These are phyloP conservation scores for Botrytis hyacinthi DNA, from an alignment of 2,329 filamentous ascomycete species.

Conservation along the genomic window DNA sequence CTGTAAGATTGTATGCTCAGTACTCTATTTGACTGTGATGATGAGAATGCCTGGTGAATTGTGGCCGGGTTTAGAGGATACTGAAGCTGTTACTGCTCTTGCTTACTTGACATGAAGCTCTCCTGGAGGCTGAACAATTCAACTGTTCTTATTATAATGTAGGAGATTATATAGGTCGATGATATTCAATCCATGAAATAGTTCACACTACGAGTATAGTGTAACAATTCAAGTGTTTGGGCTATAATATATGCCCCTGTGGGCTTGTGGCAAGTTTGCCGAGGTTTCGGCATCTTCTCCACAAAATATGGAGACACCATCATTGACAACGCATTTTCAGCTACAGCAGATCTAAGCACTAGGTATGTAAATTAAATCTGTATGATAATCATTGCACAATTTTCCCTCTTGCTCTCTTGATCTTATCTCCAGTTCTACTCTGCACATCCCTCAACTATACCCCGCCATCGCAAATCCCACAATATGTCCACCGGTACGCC, in stretches of 20 bases:
- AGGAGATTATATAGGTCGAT: too few relatives aligned
- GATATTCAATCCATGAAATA: neutral
- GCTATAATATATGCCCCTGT: neutral
- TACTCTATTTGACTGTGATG: neutral
- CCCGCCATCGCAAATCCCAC: constrained; percentile 12
- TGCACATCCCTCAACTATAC: constrained; percentile 10
- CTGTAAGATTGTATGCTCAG: neutral
- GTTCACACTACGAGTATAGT: neutral
- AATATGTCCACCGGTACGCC: constrained; percentile 16
- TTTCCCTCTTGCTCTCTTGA: neutral
- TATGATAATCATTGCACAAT: constrained; percentile 13
- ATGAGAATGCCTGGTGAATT: neutral
- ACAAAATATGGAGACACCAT: neutral
- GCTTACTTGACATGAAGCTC: neutral
- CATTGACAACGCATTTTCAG: constrained; percentile 12
- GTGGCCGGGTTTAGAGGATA: neutral
- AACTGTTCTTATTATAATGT: neutral
- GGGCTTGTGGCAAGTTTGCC: neutral
- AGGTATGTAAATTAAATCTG: constrained; percentile 2
- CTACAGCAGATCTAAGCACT: neutral
- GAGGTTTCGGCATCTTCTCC: neutral
- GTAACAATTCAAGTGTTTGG: neutral
- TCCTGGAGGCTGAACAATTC: too few relatives aligned
- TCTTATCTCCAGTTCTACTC: constrained; percentile 5
- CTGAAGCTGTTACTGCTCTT: neutral